These are phyloP conservation scores for Sporobolomyces roseus DNA, from an alignment of 768 basidiomycete genomes.

Conservation along the genomic window DNA sequence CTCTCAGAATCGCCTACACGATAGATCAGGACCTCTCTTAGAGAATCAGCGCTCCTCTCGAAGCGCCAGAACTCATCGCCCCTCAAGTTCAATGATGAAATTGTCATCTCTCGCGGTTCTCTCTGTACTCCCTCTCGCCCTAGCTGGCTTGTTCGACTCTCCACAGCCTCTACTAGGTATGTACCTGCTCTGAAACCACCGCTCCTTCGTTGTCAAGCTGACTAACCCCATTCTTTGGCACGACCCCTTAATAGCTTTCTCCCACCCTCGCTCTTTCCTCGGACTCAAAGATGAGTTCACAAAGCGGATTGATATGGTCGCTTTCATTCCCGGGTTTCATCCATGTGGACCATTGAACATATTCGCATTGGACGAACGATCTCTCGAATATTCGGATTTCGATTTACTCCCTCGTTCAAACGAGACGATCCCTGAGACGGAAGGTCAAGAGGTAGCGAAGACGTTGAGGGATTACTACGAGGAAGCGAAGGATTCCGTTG, in stretches of 20 bases:
- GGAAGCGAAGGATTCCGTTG: not conserved
- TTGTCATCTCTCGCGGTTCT: not conserved
- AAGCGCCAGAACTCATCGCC: too few species aligned
- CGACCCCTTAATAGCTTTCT: slow-evolving; percentile 11
- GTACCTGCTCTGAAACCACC: not conserved
- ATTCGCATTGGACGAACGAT: slow-evolving; percentile 14
- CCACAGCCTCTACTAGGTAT: not conserved
- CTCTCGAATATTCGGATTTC: slow-evolving; percentile 5
- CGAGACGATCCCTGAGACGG: not conserved
- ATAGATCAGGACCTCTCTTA: too few species aligned
- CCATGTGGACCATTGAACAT: slow-evolving; percentile 18
- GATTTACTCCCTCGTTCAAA: not conserved
- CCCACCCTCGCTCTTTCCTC: slow-evolving; percentile 12
- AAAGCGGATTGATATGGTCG: not conserved
- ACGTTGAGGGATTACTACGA: not conserved
- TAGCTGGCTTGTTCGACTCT: slow-evolving; percentile 1
- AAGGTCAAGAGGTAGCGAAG: not conserved
- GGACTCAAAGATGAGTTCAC: slow-evolving; percentile 20
- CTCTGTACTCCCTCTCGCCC: not conserved
- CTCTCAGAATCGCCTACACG: too few species aligned
- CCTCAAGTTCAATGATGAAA: too few species aligned
- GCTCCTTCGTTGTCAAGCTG: too few species aligned
- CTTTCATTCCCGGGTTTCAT: slow-evolving; percentile 25
- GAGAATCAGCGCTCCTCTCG: too few species aligned
- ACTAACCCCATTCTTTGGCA: too few species aligned